Conservation (phyloP, 208 protist genomes). For the Leishmania major region DNA sequence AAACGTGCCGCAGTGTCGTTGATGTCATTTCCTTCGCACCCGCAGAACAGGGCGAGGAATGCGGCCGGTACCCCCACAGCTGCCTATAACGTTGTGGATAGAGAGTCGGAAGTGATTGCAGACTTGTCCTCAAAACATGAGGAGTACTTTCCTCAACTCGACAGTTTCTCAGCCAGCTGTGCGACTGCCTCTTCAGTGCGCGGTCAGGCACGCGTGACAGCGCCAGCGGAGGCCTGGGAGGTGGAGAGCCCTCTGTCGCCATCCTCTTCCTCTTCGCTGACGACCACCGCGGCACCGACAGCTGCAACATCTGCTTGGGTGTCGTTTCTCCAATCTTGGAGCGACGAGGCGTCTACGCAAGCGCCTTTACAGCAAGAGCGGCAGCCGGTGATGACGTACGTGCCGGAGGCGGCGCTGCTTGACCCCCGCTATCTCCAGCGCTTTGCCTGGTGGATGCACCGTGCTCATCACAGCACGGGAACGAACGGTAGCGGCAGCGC, state of each 20-base stretch:
- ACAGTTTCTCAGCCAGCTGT: not conserved
- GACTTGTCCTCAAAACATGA: not conserved
- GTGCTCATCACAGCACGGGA: slow-evolving; percentile 24
- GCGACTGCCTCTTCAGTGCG: not conserved
- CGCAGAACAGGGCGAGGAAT: not conserved
- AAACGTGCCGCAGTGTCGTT: no score
- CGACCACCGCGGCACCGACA: not conserved
- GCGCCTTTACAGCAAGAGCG: not conserved
- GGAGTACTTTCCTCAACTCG: not conserved
- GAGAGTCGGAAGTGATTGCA: not conserved
- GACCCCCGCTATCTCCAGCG: slow-evolving; percentile 55
- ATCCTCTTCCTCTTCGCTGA: not conserved
- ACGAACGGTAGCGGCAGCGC: not conserved
- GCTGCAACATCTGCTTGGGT: slow-evolving; percentile 4
- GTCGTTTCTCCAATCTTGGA: not conserved
- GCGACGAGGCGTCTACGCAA: not conserved
- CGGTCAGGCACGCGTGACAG: not conserved
- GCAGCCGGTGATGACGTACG: slow-evolving; percentile 17
- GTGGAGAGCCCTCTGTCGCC: not conserved
- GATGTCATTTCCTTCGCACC: not conserved
- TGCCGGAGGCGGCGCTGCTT: slow-evolving; percentile 65
- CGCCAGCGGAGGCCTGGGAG: not conserved
- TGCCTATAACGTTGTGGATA: not conserved
- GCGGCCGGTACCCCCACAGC: not conserved
- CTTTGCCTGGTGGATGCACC: slow-evolving; percentile 54